Evolutionary conservation across 345 rosid genomes (phyloP), one percentile per base, ranked within the genome.

Genomic region (Lepidium didymum): DNA sequence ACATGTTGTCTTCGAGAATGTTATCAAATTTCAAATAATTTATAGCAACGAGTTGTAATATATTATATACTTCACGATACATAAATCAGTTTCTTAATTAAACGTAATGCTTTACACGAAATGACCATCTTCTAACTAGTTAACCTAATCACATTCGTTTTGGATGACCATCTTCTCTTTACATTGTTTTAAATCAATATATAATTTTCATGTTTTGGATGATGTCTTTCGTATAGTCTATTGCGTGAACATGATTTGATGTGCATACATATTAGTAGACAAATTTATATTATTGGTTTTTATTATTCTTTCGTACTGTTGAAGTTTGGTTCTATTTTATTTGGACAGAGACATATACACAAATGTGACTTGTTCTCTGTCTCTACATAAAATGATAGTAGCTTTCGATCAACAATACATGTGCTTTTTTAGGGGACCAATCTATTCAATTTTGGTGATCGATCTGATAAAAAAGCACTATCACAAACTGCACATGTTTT

Each of bases 301-400:
- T 10, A 41, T 51, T 11, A 56, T 42, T 58, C 14, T 51, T 51
- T 34, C 52, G 62, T 70, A 61, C 53, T 70, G 29, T 70, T 37
- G 44, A 21, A 42, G 37, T 42, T 70, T 61, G 68, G 68, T 70
- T 51, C 62, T 52, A 45, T 52, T 61, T 61, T 52, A 54, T 53
- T 71, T 71, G 47, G 63, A 62, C 40, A 62, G 38, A 62, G 36
- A 44, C 69, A 71, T 53, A 44, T 62, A 71, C 53, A 13, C 69
- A 35, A 34, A 34, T 25, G 56, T 44, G 49, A 34, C 45, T 41
- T 70, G 64, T 45, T 46, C n/a, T 46, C 16, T 68, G 49, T 54
- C 9, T 34, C 35, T 42, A 40, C 51, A 7, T 45, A 29, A 34
- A 16, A 43, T 52, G 40, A 43, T 70, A 15, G 16, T 31, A 31